phyloP scores from a whole-genome alignment of 163 green algal genomes.

The Chlorella variabilis region DNA sequence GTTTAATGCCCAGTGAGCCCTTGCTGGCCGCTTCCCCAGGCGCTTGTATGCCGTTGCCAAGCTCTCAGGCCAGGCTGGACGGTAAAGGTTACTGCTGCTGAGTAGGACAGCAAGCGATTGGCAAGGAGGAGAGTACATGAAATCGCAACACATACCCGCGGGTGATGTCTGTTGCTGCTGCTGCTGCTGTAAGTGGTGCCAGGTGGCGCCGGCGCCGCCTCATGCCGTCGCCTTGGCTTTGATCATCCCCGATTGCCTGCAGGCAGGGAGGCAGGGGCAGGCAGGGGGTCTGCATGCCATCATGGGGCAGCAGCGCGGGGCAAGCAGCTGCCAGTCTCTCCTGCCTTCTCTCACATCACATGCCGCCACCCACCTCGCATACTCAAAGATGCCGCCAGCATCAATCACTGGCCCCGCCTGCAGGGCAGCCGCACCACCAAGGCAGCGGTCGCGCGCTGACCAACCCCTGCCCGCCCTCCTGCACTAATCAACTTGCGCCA shows the following conservation, averaged over 20 bases:
- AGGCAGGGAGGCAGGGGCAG: no score
- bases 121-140: background rate
- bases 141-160: background rate
- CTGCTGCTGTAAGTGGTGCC: background rate
- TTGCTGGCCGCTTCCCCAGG: no score
- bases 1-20: no score
- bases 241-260: slow-evolving; percentile 92
- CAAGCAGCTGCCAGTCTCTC: no score
- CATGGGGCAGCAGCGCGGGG: no score
- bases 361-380: no score
- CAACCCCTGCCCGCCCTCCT: background rate
- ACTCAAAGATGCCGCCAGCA: slow-evolving; percentile 95
- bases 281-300: no score
- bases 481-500: background rate
- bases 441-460: background rate
- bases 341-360: no score
- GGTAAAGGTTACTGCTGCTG: slow-evolving; percentile 2
- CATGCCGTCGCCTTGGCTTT: slow-evolving; percentile 52
- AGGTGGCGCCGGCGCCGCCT: background rate
- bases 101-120: no score
- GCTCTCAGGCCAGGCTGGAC: no score
- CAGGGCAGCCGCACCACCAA: slow-evolving; percentile 2
- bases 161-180: background rate
- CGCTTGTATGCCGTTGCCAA: no score
- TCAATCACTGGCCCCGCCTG: slow-evolving; percentile 96